Base-by-base conservation (phyloP, 1,139 yeast species). In the Scheffersomyces titani region DNA sequence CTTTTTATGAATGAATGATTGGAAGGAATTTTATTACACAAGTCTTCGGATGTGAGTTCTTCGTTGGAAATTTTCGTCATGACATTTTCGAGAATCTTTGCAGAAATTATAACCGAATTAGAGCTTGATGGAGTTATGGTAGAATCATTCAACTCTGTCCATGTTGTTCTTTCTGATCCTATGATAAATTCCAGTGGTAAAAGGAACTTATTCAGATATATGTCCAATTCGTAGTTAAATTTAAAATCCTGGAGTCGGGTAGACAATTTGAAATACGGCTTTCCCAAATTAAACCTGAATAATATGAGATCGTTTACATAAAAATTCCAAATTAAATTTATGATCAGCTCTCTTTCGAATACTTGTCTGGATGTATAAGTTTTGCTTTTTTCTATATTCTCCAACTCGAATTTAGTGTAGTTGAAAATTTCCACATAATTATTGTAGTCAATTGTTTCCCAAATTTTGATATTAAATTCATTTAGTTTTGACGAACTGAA, bases 291-390 rank as follows among this genome's bases (percentile, higher is more conserved):
- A 44, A 75, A 63, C 55, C 83, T 69, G 30, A 75, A 62, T 44
- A 71, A 66, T 3, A 74, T 70, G 21, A 72, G 66, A 53, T 58
- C 52, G 24, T 71, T 61, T 50, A 73, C 69, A 74, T 77, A 80
- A 47, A 74, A 73, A 21, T 71, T 73, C 86, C 86, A 82, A 11
- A 81, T 63, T 5, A 75, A 61, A 55, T 83, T 70, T 13, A 80
- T 59, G 24, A 70, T 58, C 50, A 73, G 61, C 57, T 82, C 84
- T 24, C 74, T 68, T 59, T 72, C 78, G 53, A 67, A 71, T 22
- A 65, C 59, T 60, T 77, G 82, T 53, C 76, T 68, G 44, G 70
- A 52, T n/a, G 59, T 56, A 5, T 22, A 36, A 7, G 40, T 44
- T 44, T 19, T 20, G 22, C 18, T 24, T 24, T 40, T 49, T 21